Evolutionary conservation across 768 basidiomycete species (phyloP), one percentile per base, ranked within the genome.

Genomic region (Tulasnella sp.): DNA sequence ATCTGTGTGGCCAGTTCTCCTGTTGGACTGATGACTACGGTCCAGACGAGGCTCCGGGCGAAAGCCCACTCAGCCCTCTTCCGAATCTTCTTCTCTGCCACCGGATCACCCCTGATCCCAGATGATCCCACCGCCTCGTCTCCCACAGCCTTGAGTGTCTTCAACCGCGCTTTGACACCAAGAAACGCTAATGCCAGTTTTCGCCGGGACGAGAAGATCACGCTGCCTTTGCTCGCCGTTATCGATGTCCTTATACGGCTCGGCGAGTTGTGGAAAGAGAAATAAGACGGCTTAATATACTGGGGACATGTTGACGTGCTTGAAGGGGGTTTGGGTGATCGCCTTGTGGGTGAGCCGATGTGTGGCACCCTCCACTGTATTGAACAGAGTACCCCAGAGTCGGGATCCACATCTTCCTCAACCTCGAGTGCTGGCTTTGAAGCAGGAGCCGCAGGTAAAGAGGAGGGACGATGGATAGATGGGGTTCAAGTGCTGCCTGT

Each of bases 1-100:
- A 93, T 94, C 69, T 92, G 90, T 0, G 84, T 83, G 4, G 92
- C 92, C 45, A 91, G 73, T 67, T 97, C 92, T 53, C 92, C 80
- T 2, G 92, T 96, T 1, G 92, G 91, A 22, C 83, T 88, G 69
- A 97, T 82, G 64, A 97, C 76, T 19, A 97, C 76, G 0, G 83
- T 75, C 1, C 92, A 91, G 34, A 80, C 81, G 42, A 77, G 72
- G 4, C 72, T 65, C 8, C 72, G 71, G 0, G 79, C 74, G 67
- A 75, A 80, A 1, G 62, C 63, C 3, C 65, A 63, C 58, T 64
- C 67, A 11, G 75, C 75, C 12, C 38, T 38, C 11, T 29, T n/a
- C n/a, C 19, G 46, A 19, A 25, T 60, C 56, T 30, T 63, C 43
- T 22, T 24, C 65, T 66, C 34, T 56, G 58, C 52, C 69, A 68